A percentile compares a stretch with the other conserved stretches of the same genome.
These are phyloP conservation scores for Solanum pinnatisectum DNA, from an alignment of 257 asterid genomes.

Conservation along the genomic window DNA sequence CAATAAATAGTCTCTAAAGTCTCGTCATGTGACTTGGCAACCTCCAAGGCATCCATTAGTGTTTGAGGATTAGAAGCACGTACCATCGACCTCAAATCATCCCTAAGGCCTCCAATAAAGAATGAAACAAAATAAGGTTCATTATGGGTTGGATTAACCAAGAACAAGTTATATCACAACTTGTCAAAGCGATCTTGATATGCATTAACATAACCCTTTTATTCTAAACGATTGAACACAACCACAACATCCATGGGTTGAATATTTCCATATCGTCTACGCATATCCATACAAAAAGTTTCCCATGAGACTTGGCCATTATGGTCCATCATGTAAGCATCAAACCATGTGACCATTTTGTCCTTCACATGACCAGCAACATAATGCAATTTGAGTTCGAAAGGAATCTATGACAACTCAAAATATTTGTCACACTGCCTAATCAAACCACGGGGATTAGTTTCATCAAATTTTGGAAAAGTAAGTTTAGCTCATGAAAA, in stretches of 20 bases:
- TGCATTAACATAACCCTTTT: background rate
- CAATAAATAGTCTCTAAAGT: background rate
- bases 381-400: background rate
- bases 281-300: background rate
- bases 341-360: background rate
- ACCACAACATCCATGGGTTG: background rate
- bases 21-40: background rate
- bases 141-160: background rate
- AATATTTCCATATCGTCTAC: background rate
- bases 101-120: background rate
- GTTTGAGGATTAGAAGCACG: background rate
- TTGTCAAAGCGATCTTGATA: background rate
- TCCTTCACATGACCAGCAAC: background rate
- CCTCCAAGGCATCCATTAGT: background rate
- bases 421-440: background rate
- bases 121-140: background rate
- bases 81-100: background rate
- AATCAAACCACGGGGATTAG: background rate
- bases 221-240: no score
- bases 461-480: background rate
- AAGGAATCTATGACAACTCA: background rate
- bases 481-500: background rate
- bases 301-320: background rate
- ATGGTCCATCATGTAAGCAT: background rate
- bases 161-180: background rate